phyloP scores from a whole-genome alignment of 345 rosid species.

The Boechera retrofracta region DNA sequence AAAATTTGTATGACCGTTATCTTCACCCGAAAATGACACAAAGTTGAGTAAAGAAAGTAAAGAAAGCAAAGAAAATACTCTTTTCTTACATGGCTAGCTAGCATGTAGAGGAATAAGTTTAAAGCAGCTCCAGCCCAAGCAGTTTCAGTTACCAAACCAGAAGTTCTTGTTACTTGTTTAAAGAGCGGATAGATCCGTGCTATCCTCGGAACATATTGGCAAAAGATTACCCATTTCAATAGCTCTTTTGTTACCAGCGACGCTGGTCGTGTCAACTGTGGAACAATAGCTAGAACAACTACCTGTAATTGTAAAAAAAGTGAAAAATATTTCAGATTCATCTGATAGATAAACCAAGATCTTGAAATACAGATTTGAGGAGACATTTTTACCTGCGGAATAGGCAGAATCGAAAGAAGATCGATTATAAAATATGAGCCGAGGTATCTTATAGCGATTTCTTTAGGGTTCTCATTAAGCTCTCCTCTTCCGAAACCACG shows the following conservation, averaged over 20 bases:
- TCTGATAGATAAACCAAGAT: background rate
- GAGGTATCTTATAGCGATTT: constrained; percentile 47
- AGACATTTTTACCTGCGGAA: constrained; percentile 45
- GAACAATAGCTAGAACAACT: constrained; percentile 47
- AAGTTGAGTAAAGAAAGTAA: background rate
- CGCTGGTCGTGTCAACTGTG: constrained; percentile 22
- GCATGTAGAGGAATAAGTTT: constrained; percentile 47
- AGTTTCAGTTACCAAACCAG: constrained; percentile 49
- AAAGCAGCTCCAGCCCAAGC: constrained; percentile 54
- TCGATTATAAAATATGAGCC: constrained; percentile 41
- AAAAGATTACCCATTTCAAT: constrained; percentile 45
- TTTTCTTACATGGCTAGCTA: constrained; percentile 48
- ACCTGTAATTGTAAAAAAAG: constrained; percentile 29
- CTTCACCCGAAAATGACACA: background rate
- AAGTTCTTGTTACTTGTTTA: constrained; percentile 48
- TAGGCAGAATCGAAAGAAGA: constrained; percentile 49
- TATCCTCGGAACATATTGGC: constrained; percentile 50
- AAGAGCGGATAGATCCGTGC: constrained; percentile 43
- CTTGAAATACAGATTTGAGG: constrained; percentile 3
- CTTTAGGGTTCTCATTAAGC: constrained; percentile 27
- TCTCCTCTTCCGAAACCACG: constrained; percentile 53
- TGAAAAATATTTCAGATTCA: background rate
- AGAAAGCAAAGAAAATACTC: background rate
- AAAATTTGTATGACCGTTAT: background rate
- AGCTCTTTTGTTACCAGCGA: constrained; percentile 46